These are phyloP conservation scores for Puccinia horiana DNA, from an alignment of 1,284 basidiomycete species.

Conservation along the genomic window DNA sequence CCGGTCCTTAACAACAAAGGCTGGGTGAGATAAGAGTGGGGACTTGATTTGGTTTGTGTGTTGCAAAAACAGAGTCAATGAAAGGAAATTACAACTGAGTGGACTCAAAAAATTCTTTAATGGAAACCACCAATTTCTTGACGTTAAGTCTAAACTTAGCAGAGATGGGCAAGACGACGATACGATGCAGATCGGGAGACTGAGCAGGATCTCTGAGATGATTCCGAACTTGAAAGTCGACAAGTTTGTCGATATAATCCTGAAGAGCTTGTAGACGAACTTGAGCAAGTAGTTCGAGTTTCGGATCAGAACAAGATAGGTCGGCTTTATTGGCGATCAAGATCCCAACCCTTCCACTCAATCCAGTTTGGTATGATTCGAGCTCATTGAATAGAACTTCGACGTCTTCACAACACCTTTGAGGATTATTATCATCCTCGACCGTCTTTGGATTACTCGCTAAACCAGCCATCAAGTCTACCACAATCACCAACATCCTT, in stretches of 20 bases:
- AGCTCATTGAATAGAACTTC: constrained; percentile 66
- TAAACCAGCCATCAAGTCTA: constrained; percentile 73
- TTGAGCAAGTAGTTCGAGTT: constrained; percentile 12
- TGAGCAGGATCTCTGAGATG: not conserved
- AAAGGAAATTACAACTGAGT: not conserved
- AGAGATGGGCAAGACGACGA: not conserved
- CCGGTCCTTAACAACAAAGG: too few species aligned
- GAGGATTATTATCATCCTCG: constrained; percentile 69
- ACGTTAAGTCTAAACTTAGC: constrained; percentile 22
- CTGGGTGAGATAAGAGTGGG: too few species aligned
- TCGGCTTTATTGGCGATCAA: constrained; percentile 96
- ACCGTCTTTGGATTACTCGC: not conserved
- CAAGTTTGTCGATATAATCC: not conserved
- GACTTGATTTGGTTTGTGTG: not conserved
- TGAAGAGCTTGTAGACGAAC: constrained; percentile 12
- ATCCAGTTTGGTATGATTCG: constrained; percentile 39
- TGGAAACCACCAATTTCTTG: not conserved
- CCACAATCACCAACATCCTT: constrained; percentile 83
- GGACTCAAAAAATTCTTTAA: constrained; percentile 8
- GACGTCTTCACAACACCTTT: constrained; percentile 72
- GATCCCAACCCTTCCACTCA: constrained; percentile 54
- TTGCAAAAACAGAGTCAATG: not conserved
- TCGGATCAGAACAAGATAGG: constrained; percentile 61
- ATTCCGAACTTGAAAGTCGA: not conserved
- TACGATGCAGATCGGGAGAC: not conserved